Percentiles rank a stretch among this genome's conserved stretches.
These are phyloP conservation scores for Phialophora chinensis DNA, from an alignment of 2,329 filamentous ascomycete species.

Conservation along the genomic window DNA sequence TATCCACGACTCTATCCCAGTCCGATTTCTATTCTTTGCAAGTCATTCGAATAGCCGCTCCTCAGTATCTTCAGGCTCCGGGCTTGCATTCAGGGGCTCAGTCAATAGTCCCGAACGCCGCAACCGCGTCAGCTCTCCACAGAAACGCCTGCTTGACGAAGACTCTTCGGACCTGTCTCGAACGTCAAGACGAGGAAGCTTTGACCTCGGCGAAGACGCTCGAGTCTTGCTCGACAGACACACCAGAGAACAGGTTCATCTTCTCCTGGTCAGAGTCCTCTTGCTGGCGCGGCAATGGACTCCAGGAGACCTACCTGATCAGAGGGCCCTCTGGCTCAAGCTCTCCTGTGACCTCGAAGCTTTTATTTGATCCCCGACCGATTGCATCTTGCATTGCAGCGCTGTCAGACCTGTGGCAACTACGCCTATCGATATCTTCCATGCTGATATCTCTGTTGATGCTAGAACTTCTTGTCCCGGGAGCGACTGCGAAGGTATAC, in stretches of 20 bases:
- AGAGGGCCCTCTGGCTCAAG: not conserved
- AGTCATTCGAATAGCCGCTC: not conserved
- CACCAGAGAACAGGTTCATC: not conserved
- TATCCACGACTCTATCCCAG: constrained; percentile 15
- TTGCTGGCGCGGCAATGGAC: not conserved
- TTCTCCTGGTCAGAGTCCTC: not conserved
- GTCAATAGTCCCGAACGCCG: constrained; percentile 16
- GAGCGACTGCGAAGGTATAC: not conserved
- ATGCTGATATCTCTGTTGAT: not conserved
- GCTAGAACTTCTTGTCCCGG: not conserved
- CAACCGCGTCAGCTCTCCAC: constrained; percentile 12
- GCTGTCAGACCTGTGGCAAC: not conserved
- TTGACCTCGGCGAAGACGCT: not conserved
- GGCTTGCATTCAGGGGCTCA: constrained; percentile 10
- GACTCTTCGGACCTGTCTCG: not conserved
- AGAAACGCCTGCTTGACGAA: not conserved
- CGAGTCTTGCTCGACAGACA: not conserved
- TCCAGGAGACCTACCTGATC: not conserved
- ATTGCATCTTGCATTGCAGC: not conserved
- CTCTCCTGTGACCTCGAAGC: not conserved
- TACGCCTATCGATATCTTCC: not conserved
- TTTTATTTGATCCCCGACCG: not conserved
- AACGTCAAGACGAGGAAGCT: not conserved
- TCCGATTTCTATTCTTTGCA: constrained; percentile 7
- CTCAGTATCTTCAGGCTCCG: not conserved